phyloP scores from a whole-genome alignment of 2,329 filamentous ascomycete species.

The Colletotrichum acutatum region DNA sequence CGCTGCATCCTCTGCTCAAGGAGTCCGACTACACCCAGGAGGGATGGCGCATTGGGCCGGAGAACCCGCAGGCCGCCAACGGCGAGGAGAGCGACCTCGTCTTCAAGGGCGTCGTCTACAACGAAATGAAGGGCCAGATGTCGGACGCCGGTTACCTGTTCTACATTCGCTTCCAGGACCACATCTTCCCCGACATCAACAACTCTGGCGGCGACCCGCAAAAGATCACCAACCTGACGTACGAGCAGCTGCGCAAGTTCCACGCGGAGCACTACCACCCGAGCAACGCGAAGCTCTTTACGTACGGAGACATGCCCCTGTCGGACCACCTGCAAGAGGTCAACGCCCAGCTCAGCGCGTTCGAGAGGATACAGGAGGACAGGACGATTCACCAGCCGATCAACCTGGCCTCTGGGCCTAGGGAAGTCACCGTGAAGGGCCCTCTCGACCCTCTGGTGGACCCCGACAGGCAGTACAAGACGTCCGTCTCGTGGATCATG shows the following conservation, averaged over 20 bases:
- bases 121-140: slow-evolving; percentile 99
- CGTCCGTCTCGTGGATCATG: slow-evolving; percentile 91
- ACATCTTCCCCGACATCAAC: slow-evolving; percentile 92
- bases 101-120: slow-evolving; percentile 98
- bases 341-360: slow-evolving; percentile 77
- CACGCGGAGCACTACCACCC: slow-evolving; percentile 96
- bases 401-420: slow-evolving; percentile 73
- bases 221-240: slow-evolving; percentile 95
- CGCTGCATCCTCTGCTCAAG: slow-evolving; percentile 88
- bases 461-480: slow-evolving; percentile 89
- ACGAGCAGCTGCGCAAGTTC: slow-evolving; percentile 88
- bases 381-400: slow-evolving; percentile 81
- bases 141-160: slow-evolving; percentile 96
- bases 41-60: slow-evolving; percentile 94
- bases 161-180: slow-evolving; percentile 94
- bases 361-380: slow-evolving; percentile 77
- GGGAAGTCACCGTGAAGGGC: slow-evolving; percentile 77
- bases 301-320: slow-evolving; percentile 93
- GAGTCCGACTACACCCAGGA: slow-evolving; percentile 94
- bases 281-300: slow-evolving; percentile 95
- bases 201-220: slow-evolving; percentile 97
- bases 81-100: slow-evolving; percentile 76
- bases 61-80: slow-evolving; percentile 76
- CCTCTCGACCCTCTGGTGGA: slow-evolving; percentile 90
- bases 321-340: slow-evolving; percentile 83